phyloP scores from a whole-genome alignment of 2,329 filamentous ascomycete genomes.

The Tolypocladium ophioglossoides region DNA sequence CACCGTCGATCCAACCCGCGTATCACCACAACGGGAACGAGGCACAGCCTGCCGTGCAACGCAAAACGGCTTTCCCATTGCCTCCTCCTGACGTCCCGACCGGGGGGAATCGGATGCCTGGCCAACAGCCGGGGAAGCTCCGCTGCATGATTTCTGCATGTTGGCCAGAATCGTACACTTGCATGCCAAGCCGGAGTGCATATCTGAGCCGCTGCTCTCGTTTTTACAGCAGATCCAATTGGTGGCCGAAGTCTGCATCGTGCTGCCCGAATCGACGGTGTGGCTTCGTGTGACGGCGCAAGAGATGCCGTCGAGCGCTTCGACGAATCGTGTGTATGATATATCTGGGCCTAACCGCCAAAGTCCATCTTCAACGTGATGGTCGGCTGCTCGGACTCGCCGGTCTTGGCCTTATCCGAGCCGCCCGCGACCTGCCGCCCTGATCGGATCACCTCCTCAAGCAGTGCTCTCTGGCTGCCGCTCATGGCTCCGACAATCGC shows the following conservation, averaged over 20 bases:
- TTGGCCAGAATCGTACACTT: not conserved
- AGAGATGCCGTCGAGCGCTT: not conserved
- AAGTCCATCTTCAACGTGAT: constrained; percentile 97
- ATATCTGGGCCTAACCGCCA: constrained; percentile 28
- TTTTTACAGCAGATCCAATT: not conserved
- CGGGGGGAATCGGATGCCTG: not conserved
- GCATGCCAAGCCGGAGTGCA: not conserved
- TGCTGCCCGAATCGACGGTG: not conserved
- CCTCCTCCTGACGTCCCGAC: not conserved
- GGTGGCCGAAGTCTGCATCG: not conserved
- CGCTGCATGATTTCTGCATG: not conserved
- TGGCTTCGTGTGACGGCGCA: not conserved
- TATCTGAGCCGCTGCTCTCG: not conserved
- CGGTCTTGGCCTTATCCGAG: constrained; percentile 25
- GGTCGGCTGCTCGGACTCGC: constrained; percentile 53
- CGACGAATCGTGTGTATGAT: no score
- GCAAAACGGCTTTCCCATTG: not conserved
- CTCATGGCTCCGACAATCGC: constrained; percentile 62
- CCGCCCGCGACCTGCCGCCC: constrained; percentile 39
- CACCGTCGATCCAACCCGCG: not conserved
- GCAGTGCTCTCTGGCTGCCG: constrained; percentile 58
- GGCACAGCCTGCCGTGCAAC: not conserved
- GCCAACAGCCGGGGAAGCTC: not conserved
- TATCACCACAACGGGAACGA: not conserved
- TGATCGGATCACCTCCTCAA: constrained; percentile 71